Evolutionary conservation across 306 rosid genomes (phyloP), one percentile per base, ranked within the genome.

Genomic region (Cucurbita moschata): DNA sequence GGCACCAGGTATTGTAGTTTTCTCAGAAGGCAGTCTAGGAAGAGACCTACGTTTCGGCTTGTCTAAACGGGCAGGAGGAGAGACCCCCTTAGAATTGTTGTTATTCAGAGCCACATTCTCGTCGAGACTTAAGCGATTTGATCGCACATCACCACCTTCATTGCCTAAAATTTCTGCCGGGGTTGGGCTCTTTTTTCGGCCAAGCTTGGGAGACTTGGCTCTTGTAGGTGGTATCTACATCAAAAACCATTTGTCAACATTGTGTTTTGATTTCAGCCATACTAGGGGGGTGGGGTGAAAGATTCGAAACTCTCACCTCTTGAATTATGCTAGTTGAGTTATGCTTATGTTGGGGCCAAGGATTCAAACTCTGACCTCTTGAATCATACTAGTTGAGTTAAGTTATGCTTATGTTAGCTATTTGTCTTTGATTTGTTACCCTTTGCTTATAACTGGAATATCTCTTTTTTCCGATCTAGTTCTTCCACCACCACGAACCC

Each of bases 151-250:
- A 58, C 78, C 73, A 62, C 70, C 69, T n/a, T 75, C 37, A 59
- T 73, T 86, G 80, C 86, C 92, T 72, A 75, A 91, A 69, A 85
- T 49, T 54, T 85, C 97, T 10, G 80, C 62, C 14, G 71, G 73
- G 67, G 81, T 80, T 62, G 79, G 82, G 82, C 78, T 79, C 88
- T 95, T 95, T 81, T 65, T 91, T 6, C 99, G 92, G 54, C 99
- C 97, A 58, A 95, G 96, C 83, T 95, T 95, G 66, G 99, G 99
- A 80, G 99, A 95, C 81, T 91, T 95, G 59, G 99, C 89, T 87
- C 99, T 89, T 75, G 99, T 95, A 65, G 96, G 83, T 73, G 99
- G 99, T 79, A 91, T 83, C 99, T 95, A 84, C 79, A 81, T 77
- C 64, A 43, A 30, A 30, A 30, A 75, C 46, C 65, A 44, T 38